These are phyloP conservation scores for Phenoliferia sp. DNA, from an alignment of 1,284 basidiomycete species.

Conservation along the genomic window DNA sequence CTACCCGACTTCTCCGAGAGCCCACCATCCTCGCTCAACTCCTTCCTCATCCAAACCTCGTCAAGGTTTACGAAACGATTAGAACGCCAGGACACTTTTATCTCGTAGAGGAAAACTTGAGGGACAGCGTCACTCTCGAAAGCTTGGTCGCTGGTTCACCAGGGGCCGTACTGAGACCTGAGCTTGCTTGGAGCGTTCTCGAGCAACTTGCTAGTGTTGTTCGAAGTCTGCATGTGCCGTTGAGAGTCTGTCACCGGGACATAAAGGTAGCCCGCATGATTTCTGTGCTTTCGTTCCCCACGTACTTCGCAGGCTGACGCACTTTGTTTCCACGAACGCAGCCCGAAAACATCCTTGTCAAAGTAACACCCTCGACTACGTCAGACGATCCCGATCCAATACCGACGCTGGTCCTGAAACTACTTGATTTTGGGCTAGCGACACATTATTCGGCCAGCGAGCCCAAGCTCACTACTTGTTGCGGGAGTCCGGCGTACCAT, in stretches of 20 bases:
- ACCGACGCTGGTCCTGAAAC: constrained; percentile 42
- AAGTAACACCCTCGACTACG: constrained; percentile 38
- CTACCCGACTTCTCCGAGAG: constrained; percentile 52
- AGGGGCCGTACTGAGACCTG: constrained; percentile 34
- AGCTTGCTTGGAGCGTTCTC: constrained; percentile 45
- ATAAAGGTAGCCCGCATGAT: no score
- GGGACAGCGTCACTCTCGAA: constrained; percentile 46
- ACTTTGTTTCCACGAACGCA: background rate
- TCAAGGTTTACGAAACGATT: constrained; percentile 50
- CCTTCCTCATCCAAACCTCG: constrained; percentile 52
- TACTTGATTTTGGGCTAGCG: constrained; percentile 54
- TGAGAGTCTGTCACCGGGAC: constrained; percentile 53
- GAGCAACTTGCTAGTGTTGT: constrained; percentile 53
- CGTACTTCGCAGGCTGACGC: background rate
- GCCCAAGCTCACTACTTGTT: constrained; percentile 54
- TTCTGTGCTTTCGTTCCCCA: constrained; percentile 30
- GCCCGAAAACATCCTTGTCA: constrained; percentile 47
- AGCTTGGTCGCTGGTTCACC: constrained; percentile 33
- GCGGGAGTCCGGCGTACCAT: constrained; percentile 45
- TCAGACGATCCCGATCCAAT: background rate
- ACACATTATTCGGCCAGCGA: constrained; percentile 53
- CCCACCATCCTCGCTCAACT: constrained; percentile 53
- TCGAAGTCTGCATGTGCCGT: constrained; percentile 48
- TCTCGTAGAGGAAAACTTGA: constrained; percentile 51
- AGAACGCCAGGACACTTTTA: constrained; percentile 54